These are phyloP conservation scores for Magnolia kwangsiensis DNA, from an alignment of 164 flowering plant genomes.

Conservation along the genomic window DNA sequence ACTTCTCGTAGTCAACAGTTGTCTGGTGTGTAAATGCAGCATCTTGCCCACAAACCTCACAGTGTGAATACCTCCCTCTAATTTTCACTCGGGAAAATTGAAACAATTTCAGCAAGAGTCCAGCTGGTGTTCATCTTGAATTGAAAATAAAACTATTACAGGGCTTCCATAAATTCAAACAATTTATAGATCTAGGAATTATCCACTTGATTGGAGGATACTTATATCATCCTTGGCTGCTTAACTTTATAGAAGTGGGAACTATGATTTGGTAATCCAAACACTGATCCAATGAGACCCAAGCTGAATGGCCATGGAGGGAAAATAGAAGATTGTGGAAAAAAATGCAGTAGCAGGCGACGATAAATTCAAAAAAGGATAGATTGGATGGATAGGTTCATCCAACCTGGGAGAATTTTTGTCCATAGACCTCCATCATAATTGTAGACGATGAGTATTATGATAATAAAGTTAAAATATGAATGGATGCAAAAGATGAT, in stretches of 20 bases:
- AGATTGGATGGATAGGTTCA: too few species aligned
- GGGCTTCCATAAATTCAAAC: too few species aligned
- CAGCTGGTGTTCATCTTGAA: background rate
- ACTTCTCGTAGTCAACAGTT: constrained; percentile 80
- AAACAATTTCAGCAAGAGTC: background rate
- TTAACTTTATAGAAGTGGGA: background rate
- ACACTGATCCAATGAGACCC: background rate
- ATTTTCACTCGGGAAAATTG: constrained; percentile 59
- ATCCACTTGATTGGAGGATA: background rate
- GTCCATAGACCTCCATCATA: constrained; percentile 68
- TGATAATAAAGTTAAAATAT: too few species aligned
- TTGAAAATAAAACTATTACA: background rate
- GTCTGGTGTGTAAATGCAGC: constrained; percentile 30
- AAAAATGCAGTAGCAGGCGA: too few species aligned
- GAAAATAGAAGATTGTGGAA: background rate
- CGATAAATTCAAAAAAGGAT: too few species aligned
- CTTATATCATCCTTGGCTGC: background rate
- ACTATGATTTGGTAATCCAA: too few species aligned
- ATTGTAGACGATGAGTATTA: constrained; percentile 80
- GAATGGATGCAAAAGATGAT: too few species aligned
- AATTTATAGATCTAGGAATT: background rate
- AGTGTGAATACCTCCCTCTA: constrained; percentile 68
- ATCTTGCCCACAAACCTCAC: constrained; percentile 83
- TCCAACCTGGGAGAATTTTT: too few species aligned
- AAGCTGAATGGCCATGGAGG: background rate